These are phyloP conservation scores for Cadophora sp. DNA, from an alignment of 2,329 filamentous ascomycete genomes.

Conservation along the genomic window DNA sequence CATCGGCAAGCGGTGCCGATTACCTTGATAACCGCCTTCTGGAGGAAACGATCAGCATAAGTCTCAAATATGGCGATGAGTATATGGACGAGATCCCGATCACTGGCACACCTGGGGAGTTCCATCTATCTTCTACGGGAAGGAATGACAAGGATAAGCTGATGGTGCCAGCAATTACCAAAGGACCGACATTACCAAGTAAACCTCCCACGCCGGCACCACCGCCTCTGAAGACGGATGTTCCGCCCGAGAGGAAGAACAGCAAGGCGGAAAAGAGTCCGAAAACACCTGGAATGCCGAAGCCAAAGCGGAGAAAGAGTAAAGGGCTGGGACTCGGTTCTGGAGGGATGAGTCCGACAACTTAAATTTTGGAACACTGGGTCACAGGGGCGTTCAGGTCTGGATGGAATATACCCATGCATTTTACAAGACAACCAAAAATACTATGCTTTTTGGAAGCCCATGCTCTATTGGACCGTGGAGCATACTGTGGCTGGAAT, in stretches of 20 bases:
- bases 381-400: conserved; percentile 10
- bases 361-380: background rate
- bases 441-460: background rate
- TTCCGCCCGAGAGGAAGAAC: conserved; percentile 39
- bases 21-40: conserved; percentile 44
- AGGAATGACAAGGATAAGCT: conserved; percentile 47
- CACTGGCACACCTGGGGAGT: conserved; percentile 69
- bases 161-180: conserved; percentile 29
- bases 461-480: background rate
- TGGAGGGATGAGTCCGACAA: conserved; percentile 1
- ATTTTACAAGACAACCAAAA: background rate
- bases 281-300: conserved; percentile 43
- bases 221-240: conserved; percentile 38
- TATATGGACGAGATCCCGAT: conserved; percentile 74
- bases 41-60: conserved; percentile 63
- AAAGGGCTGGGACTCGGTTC: conserved; percentile 29
- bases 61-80: conserved; percentile 65
- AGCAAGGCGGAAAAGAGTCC: conserved; percentile 43
- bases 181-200: conserved; percentile 25
- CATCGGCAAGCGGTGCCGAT: conserved; percentile 35
- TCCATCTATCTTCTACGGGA: conserved; percentile 68
- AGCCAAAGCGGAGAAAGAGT: conserved; percentile 49
- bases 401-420: conserved; percentile 21
- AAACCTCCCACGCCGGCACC: conserved; percentile 33
- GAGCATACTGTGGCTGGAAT: background rate